A percentile compares a stretch with the other conserved stretches of the same genome.
Evolutionary conservation across 495 filamentous ascomycete species (phyloP).

Genomic region (Tetracladium marchalianum): DNA sequence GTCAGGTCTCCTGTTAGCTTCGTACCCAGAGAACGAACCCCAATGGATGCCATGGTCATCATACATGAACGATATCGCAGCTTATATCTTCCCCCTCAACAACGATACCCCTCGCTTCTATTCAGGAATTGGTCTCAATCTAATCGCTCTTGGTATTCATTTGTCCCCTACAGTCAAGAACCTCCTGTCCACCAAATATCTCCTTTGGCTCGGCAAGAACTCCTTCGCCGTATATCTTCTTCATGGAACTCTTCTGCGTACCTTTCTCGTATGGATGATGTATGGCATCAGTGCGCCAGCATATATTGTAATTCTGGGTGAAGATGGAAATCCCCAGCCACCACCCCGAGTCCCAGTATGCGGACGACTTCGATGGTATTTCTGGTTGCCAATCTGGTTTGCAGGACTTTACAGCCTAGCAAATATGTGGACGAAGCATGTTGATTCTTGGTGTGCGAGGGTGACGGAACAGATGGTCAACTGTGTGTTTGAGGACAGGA

Average conservation of each 20-base stretch:
- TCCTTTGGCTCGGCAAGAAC: slow-evolving; percentile 59
- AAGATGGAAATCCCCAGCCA: slow-evolving; percentile 32
- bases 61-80: slow-evolving; percentile 31
- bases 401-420: slow-evolving; percentile 46
- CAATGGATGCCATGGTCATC: slow-evolving; percentile 50
- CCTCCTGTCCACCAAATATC: slow-evolving; percentile 41
- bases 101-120: slow-evolving; percentile 44
- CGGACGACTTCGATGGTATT: slow-evolving; percentile 9
- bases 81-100: slow-evolving; percentile 45
- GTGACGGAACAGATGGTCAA: slow-evolving; percentile 48
- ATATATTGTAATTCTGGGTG: slow-evolving; percentile 30
- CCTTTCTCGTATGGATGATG: slow-evolving; percentile 53
- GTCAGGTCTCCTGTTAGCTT: slow-evolving; percentile 44
- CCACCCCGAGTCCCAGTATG: slow-evolving; percentile 6
- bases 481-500: slow-evolving; percentile 35
- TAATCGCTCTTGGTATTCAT: slow-evolving; percentile 42
- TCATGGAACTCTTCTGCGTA: slow-evolving; percentile 54
- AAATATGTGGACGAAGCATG: slow-evolving; percentile 52
- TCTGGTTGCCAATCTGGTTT: slow-evolving; percentile 42
- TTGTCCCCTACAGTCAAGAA: slow-evolving; percentile 47
- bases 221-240: slow-evolving; percentile 61
- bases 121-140: slow-evolving; percentile 45
- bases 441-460: slow-evolving; percentile 54
- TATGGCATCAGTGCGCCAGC: slow-evolving; percentile 47
- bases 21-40: slow-evolving; percentile 49